Percentiles rank a stretch among this genome's conserved stretches.
phyloP scores from a whole-genome alignment of 2,329 filamentous ascomycete genomes.

The Diplocarpon rosae region DNA sequence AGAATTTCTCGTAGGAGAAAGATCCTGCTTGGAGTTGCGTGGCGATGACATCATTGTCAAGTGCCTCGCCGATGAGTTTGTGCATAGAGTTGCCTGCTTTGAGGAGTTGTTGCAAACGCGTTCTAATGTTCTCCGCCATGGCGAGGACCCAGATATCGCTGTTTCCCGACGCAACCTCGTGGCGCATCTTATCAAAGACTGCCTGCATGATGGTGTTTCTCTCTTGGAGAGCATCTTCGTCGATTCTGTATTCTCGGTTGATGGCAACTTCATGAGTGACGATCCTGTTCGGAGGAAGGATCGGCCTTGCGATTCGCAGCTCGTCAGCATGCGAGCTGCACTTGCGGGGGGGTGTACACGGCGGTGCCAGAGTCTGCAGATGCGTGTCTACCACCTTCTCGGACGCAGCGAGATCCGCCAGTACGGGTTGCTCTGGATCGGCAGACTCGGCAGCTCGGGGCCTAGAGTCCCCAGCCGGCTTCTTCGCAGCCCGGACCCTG shows the following conservation, averaged over 20 bases:
- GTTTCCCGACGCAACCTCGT: conserved; percentile 50
- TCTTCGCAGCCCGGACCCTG: conserved; percentile 51
- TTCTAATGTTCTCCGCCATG: conserved; percentile 59
- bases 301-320: conserved; percentile 30
- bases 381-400: conserved; percentile 32
- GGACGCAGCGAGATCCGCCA: conserved; percentile 33
- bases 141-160: conserved; percentile 58
- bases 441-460: conserved; percentile 44
- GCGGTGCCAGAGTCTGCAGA: conserved; percentile 41
- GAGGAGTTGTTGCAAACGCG: conserved; percentile 62
- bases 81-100: conserved; percentile 63
- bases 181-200: conserved; percentile 48
- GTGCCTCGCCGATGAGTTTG: conserved; percentile 60
- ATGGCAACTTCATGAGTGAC: conserved; percentile 72
- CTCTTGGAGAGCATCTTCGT: conserved; percentile 48
- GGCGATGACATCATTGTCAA: conserved; percentile 61
- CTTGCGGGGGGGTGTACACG: conserved; percentile 36
- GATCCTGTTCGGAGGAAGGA: conserved; percentile 60
- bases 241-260: conserved; percentile 66
- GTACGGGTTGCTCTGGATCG: conserved; percentile 29
- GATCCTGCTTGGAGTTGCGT: conserved; percentile 59
- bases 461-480: conserved; percentile 57
- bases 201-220: conserved; percentile 48
- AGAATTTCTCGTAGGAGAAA: conserved; percentile 75
- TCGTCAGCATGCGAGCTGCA: conserved; percentile 21